These are phyloP conservation scores for Aspergillus texensis DNA, from an alignment of 2,329 filamentous ascomycete species.

Conservation along the genomic window DNA sequence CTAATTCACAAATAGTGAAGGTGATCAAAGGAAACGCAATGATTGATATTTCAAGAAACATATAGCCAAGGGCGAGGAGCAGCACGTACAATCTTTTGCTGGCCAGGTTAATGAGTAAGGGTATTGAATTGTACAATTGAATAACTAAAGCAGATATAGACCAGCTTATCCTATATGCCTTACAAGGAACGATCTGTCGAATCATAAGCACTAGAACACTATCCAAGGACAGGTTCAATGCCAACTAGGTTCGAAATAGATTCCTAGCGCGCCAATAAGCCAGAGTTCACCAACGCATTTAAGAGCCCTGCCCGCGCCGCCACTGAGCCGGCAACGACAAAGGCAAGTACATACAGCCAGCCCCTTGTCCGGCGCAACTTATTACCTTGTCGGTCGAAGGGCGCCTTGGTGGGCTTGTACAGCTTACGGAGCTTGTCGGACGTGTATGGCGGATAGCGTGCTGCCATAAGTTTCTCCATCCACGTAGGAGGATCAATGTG, in stretches of 20 bases:
- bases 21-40: no score
- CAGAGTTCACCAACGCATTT: neutral
- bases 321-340: neutral
- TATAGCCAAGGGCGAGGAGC: no score
- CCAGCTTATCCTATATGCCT: neutral
- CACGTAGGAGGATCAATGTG: neutral
- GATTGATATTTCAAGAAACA: no score
- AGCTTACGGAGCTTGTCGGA: neutral
- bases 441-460: neutral
- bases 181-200: neutral
- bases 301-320: neutral
- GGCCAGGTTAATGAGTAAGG: neutral
- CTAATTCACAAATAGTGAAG: no score
- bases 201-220: neutral
- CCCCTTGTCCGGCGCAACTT: neutral
- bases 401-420: neutral
- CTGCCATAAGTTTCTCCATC: neutral
- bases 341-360: neutral
- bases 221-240: neutral
- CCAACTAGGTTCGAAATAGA: neutral
- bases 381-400: neutral
- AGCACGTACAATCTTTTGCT: neutral
- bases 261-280: neutral
- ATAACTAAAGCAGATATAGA: neutral
- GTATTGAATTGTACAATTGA: neutral